Conservation (phyloP, 805 yeast species). For the Saturnispora halmiae region DNA sequence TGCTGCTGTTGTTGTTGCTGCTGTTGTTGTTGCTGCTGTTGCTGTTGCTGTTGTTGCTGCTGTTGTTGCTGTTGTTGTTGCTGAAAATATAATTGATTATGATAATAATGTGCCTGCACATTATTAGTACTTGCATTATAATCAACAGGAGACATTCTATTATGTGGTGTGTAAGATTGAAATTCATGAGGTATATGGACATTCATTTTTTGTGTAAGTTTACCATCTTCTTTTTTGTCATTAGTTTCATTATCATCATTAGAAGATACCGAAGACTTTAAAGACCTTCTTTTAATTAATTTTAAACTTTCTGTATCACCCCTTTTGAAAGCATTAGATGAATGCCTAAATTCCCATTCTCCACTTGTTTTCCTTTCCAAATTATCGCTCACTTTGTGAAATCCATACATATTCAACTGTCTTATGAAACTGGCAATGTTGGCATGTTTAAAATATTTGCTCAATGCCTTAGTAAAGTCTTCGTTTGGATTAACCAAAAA, state of each 20-base stretch:
- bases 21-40: no score
- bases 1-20: no score
- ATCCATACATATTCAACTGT: conserved; percentile 76
- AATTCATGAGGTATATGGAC: conserved; percentile 1
- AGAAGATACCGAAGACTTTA: conserved; percentile 12
- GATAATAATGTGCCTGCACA: conserved; percentile 11
- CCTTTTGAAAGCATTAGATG: conserved; percentile 65
- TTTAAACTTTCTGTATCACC: conserved; percentile 72
- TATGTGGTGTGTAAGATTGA: conserved; percentile 10
- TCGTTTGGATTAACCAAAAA: conserved; percentile 81
- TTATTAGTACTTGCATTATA: background rate
- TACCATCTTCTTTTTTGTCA: background rate
- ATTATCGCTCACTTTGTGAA: conserved; percentile 55
- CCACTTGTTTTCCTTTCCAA: background rate
- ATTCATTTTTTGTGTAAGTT: background rate
- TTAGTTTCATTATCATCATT: background rate
- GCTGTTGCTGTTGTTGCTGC: conserved; percentile 2
- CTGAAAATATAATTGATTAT: conserved; percentile 7
- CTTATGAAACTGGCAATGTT: conserved; percentile 73
- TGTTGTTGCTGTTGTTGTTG: conserved; percentile 10
- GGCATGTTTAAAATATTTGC: conserved; percentile 67
- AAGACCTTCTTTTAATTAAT: conserved; percentile 68
- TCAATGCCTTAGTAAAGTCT: conserved; percentile 68
- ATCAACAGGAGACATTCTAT: background rate
- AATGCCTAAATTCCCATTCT: conserved; percentile 84